Evolutionary conservation across 2,329 filamentous ascomycete species (phyloP), one percentile per base, ranked within the genome.

Genomic region (Aspergillus novofumigatus): DNA sequence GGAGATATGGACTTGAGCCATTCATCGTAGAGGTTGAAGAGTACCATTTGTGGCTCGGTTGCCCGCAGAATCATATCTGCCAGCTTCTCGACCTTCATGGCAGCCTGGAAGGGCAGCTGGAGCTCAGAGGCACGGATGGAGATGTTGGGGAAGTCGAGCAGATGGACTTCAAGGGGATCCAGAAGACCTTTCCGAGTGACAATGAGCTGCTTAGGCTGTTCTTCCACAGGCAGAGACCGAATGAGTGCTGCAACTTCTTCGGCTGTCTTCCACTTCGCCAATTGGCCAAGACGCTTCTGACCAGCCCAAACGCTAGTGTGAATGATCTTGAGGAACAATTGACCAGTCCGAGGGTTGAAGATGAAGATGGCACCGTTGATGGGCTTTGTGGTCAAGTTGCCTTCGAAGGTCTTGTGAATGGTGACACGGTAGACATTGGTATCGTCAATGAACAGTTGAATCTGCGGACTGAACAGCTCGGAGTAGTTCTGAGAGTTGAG

Each of bases 281-380:
- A 79, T 75, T 99, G 94, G 64, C 95, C 95, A 32, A 99, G 86
- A 90, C 94, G 95, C 77, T 99, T 99, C 78, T 99, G 94, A 54
- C 94, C 94, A 52, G 94, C 94, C 94, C 94, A 99, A 28, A 99
- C 95, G 70, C 92, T 97, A 1, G 94, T 99, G 77, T 99, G 95
- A 65, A 99, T 99, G 67, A 99, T 97, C 83, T 99, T 99, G 71
- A 99, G 78, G 86, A 99, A 99, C 42, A 99, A 78, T 71, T 99
- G 94, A 52, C 94, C 94, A 53, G 94, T 99, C 57, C 93, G 86
- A n/a, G 95, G 94, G 73, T 99, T 99, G 85, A 99, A 97, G 72
- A 99, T 99, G 81, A 99, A 99, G 73, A 99, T 97, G 49, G 95
- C 94, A 72, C 94, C 94, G 74, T 99, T 99, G 82, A 99, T 99